Percentiles rank a stretch among this genome's conserved stretches.
phyloP scores from a whole-genome alignment of 176 grass and related monocot genomes.

The Cenchrus fungigraminus region DNA sequence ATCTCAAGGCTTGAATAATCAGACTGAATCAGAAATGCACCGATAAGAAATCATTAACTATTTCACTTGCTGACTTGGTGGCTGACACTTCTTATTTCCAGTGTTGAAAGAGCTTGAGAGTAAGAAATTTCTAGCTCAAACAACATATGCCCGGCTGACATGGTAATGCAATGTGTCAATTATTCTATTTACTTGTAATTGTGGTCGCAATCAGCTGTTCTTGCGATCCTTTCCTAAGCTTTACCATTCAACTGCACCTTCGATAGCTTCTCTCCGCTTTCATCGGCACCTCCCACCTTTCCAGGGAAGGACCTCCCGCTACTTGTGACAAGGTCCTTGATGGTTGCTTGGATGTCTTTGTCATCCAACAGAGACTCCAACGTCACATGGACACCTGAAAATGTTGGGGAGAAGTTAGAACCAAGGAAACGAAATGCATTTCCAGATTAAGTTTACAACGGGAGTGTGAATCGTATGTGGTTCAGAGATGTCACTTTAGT shows the following conservation, averaged over 20 bases:
- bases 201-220: neutral
- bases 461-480: conserved; percentile 16
- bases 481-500: conserved; percentile 35
- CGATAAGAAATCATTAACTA: conserved; percentile 21
- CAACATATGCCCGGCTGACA: conserved; percentile 16
- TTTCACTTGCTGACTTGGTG: conserved; percentile 29
- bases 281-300: conserved; percentile 33
- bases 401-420: conserved; percentile 44
- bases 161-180: conserved; percentile 6
- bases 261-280: conserved; percentile 49
- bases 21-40: neutral
- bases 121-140: conserved; percentile 25
- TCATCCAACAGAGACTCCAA: conserved; percentile 82
- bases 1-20: neutral
- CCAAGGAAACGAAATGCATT: conserved; percentile 23
- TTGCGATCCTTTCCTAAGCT: conserved; percentile 31
- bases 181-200: conserved; percentile 50
- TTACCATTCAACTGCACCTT: conserved; percentile 64
- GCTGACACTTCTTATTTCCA: conserved; percentile 40
- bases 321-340: conserved; percentile 73
- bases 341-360: conserved; percentile 68
- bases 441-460: neutral
- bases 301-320: conserved; percentile 85
- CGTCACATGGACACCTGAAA: conserved; percentile 82
- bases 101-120: conserved; percentile 7